These are phyloP conservation scores for Xanthoceras sorbifolium DNA, from an alignment of 345 rosid genomes.

Conservation along the genomic window DNA sequence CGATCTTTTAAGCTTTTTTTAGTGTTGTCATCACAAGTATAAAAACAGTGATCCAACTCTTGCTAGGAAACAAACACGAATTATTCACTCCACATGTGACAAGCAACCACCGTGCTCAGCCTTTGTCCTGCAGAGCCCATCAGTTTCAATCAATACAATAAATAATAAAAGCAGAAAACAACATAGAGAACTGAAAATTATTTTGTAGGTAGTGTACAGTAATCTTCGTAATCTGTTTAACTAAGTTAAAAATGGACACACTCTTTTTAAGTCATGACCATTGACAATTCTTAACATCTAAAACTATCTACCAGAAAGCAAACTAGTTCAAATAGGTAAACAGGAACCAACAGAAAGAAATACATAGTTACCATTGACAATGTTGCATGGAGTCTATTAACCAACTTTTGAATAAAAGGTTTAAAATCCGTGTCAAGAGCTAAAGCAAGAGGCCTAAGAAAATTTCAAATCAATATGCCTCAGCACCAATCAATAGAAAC, in stretches of 20 bases:
- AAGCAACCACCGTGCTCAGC: constrained; percentile 62
- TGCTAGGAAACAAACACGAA: not conserved
- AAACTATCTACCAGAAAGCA: not conserved
- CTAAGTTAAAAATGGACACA: not conserved
- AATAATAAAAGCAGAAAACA: not conserved
- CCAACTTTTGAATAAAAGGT: not conserved
- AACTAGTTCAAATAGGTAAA: not conserved
- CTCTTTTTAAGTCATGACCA: not conserved
- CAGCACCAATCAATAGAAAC: not conserved
- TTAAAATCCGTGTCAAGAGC: too few species aligned
- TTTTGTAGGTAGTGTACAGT: not conserved
- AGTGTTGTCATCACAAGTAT: not conserved
- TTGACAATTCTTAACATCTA: not conserved
- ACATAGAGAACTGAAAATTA: not conserved
- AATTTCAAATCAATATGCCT: not conserved
- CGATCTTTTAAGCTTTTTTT: not conserved
- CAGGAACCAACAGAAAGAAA: not conserved
- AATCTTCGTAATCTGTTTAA: not conserved
- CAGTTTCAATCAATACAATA: constrained; percentile 8
- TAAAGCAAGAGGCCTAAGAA: not conserved
- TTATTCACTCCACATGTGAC: constrained; percentile 68
- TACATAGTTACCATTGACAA: not conserved
- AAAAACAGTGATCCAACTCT: not conserved
- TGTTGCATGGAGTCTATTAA: not conserved
- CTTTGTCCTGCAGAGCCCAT: constrained; percentile 53